phyloP scores from a whole-genome alignment of 371 early-diverging fungal species.

The Mucor racemosus region DNA sequence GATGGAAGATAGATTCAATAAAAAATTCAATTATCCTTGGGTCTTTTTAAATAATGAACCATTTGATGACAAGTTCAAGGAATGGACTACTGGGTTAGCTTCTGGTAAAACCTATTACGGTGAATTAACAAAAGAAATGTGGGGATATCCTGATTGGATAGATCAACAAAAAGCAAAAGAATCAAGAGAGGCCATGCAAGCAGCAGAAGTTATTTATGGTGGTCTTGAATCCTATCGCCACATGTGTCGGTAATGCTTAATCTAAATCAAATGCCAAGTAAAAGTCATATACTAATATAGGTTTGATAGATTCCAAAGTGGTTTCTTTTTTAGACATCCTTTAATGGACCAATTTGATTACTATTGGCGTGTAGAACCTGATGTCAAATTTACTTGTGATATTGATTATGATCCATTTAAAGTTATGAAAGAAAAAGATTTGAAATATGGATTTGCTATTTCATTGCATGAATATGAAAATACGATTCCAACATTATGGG shows the following conservation, averaged over 20 bases:
- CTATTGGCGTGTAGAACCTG: conserved; percentile 98
- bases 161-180: conserved; percentile 62
- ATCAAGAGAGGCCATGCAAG: conserved; percentile 60
- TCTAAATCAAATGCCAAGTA: not conserved
- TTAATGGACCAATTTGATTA: conserved; percentile 75
- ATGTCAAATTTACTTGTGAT: conserved; percentile 88
- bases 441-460: conserved; percentile 87
- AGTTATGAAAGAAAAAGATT: conserved; percentile 76
- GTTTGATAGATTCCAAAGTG: conserved; percentile 54
- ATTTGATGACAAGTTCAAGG: conserved; percentile 61
- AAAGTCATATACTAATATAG: not conserved
- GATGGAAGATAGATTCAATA: conserved; percentile 79
- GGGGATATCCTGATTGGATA: conserved; percentile 72
- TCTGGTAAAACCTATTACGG: conserved; percentile 60
- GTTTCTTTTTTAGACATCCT: conserved; percentile 80
- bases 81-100: conserved; percentile 54
- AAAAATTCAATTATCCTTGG: conserved; percentile 77
- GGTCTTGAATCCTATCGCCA: conserved; percentile 88
- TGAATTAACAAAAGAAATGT: conserved; percentile 64
- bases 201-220: conserved; percentile 79
- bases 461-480: conserved; percentile 74
- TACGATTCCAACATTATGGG: conserved; percentile 90
- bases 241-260: conserved; percentile 80
- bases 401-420: conserved; percentile 92
- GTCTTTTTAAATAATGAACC: conserved; percentile 73